Evolutionary conservation across 2,329 filamentous ascomycete genomes (phyloP).

Genomic region (Aspergillus sp.): DNA sequence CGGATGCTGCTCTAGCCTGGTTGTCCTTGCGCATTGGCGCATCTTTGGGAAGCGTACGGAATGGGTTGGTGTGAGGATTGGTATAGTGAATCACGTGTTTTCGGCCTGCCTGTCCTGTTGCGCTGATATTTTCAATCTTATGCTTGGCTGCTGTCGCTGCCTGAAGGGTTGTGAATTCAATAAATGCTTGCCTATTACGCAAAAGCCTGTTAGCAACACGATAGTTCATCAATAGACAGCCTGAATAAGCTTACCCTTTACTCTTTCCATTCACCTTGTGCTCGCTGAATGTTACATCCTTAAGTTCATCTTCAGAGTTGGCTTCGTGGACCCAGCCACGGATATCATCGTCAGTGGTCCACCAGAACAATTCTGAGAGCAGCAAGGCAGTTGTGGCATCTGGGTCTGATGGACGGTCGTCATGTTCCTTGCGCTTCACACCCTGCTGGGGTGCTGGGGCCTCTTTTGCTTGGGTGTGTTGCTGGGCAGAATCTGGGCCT

Average conservation of each 20-base stretch:
- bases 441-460: conserved; percentile 47
- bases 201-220: background rate
- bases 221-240: background rate
- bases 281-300: conserved; percentile 93
- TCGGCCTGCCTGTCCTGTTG: conserved; percentile 56
- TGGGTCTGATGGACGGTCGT: conserved; percentile 53
- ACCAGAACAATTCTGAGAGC: conserved; percentile 91
- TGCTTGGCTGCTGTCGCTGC: conserved; percentile 82
- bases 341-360: conserved; percentile 93
- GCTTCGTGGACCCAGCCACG: conserved; percentile 78
- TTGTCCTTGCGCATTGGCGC: conserved; percentile 67
- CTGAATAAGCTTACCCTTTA: conserved; percentile 66
- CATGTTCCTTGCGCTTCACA: conserved; percentile 57
- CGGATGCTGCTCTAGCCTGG: conserved; percentile 46
- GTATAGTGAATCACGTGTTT: conserved; percentile 69
- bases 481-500: conserved; percentile 11
- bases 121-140: conserved; percentile 64
- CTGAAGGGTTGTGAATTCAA: conserved; percentile 79
- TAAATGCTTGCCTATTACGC: conserved; percentile 62
- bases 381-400: conserved; percentile 68
- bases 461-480: conserved; percentile 16
- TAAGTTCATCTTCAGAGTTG: conserved; percentile 77
- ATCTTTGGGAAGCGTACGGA: conserved; percentile 87
- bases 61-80: conserved; percentile 74
- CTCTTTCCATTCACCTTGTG: conserved; percentile 99